Conservation (phyloP, 2,329 filamentous ascomycete genomes). For the Colletotrichum agaves region DNA sequence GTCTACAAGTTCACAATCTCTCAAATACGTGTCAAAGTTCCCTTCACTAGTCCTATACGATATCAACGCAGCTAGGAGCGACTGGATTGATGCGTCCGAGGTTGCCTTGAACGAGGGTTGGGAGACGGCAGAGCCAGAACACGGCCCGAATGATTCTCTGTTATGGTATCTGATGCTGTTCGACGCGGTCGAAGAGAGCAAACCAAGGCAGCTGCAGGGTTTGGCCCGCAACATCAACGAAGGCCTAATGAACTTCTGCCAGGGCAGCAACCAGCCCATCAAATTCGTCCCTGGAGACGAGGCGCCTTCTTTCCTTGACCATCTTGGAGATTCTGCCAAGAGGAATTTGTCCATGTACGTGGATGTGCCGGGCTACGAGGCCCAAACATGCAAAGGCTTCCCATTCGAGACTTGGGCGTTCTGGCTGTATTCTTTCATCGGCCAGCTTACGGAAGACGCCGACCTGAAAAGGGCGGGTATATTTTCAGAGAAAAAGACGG, state of each 20-base stretch:
- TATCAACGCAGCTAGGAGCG: slow-evolving; percentile 48
- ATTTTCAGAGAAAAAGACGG: slow-evolving; percentile 43
- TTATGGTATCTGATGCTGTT: slow-evolving; percentile 50
- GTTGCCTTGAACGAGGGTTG: slow-evolving; percentile 47
- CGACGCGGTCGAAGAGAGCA: slow-evolving; percentile 43
- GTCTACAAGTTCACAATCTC: slow-evolving; percentile 51
- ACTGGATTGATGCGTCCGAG: slow-evolving; percentile 48
- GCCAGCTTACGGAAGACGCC: slow-evolving; percentile 49
- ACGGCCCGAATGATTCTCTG: slow-evolving; percentile 47
- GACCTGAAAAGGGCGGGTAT: slow-evolving; percentile 45
- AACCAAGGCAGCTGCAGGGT: slow-evolving; percentile 41
- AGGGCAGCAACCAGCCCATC: slow-evolving; percentile 39
- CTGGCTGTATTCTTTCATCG: slow-evolving; percentile 54
- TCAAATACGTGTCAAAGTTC: slow-evolving; percentile 55
- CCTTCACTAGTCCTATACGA: slow-evolving; percentile 59
- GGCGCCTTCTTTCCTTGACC: slow-evolving; percentile 48
- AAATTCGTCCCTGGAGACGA: slow-evolving; percentile 45
- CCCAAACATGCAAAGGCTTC: slow-evolving; percentile 47
- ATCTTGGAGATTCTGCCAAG: slow-evolving; percentile 48
- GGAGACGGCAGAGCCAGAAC: slow-evolving; percentile 43
- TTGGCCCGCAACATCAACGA: slow-evolving; percentile 48
- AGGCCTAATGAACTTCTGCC: slow-evolving; percentile 44
- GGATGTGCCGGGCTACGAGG: slow-evolving; percentile 44
- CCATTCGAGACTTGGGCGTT: slow-evolving; percentile 54
- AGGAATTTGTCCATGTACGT: slow-evolving; percentile 45